These are phyloP conservation scores for Fusarium hostae DNA, from an alignment of 2,329 filamentous ascomycete genomes.

Conservation along the genomic window DNA sequence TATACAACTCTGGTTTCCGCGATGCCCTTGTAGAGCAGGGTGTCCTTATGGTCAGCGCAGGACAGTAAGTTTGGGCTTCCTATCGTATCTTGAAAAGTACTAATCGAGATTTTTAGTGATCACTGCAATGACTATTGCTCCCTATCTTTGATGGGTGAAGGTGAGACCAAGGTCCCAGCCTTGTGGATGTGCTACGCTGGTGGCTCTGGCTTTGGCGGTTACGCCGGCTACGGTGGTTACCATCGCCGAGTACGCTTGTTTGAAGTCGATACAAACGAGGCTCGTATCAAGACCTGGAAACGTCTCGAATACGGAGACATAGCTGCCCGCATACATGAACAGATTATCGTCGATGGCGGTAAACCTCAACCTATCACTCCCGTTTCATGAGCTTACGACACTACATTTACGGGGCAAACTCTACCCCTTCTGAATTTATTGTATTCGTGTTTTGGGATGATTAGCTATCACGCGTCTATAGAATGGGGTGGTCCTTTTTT, in stretches of 20 bases:
- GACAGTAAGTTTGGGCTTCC: slow-evolving; percentile 73
- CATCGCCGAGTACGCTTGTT: slow-evolving; percentile 87
- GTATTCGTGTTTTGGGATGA: slow-evolving; percentile 24
- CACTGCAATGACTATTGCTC: slow-evolving; percentile 98
- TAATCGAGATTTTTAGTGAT: slow-evolving; percentile 63
- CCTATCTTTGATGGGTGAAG: slow-evolving; percentile 62
- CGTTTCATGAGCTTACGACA: slow-evolving; percentile 31
- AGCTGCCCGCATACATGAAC: slow-evolving; percentile 66
- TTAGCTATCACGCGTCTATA: slow-evolving; percentile 23
- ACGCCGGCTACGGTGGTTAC: slow-evolving; percentile 89
- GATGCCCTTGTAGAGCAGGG: slow-evolving; percentile 88
- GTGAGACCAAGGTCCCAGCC: slow-evolving; percentile 66
- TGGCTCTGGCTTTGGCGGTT: slow-evolving; percentile 91
- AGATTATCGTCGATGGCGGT: slow-evolving; percentile 74
- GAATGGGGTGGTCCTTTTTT: slow-evolving; percentile 16
- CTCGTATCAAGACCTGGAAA: slow-evolving; percentile 91
- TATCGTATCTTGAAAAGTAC: not conserved
- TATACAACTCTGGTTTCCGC: slow-evolving; percentile 91
- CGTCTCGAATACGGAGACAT: slow-evolving; percentile 76
- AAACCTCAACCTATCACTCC: slow-evolving; percentile 46
- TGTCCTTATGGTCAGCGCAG: slow-evolving; percentile 87
- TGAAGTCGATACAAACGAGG: slow-evolving; percentile 92
- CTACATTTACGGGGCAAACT: not conserved
- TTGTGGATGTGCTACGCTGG: slow-evolving; percentile 99
- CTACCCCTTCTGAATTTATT: slow-evolving; percentile 19